These are phyloP conservation scores for Tillandsia fasciculata DNA, from an alignment of 176 grass and related monocot genomes.

Conservation along the genomic window DNA sequence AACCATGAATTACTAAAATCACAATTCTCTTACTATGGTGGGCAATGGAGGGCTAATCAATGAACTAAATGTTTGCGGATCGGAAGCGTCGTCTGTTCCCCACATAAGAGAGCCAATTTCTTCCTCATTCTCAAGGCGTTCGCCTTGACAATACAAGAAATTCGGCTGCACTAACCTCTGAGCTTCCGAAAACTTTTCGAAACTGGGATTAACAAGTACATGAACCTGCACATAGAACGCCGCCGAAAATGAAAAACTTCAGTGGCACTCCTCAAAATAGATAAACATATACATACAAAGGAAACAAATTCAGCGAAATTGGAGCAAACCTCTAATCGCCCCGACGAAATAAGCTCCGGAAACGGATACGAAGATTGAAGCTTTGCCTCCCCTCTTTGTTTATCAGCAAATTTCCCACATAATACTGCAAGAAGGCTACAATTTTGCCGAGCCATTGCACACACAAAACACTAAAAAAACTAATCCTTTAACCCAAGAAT, in stretches of 20 bases:
- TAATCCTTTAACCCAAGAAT: slow-evolving; percentile 1
- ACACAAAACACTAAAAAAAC: neutral
- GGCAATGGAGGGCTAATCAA: slow-evolving; percentile 43
- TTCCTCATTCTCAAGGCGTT: slow-evolving; percentile 45
- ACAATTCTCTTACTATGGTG: slow-evolving; percentile 38
- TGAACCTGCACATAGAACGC: slow-evolving; percentile 34
- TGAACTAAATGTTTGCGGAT: slow-evolving; percentile 32
- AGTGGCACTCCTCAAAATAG: slow-evolving; percentile 6
- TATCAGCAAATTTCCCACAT: slow-evolving; percentile 30
- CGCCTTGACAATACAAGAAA: slow-evolving; percentile 53
- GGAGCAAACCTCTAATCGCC: slow-evolving; percentile 38
- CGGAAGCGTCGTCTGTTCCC: slow-evolving; percentile 38
- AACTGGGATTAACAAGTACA: slow-evolving; percentile 45
- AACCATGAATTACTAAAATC: neutral
- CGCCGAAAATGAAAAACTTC: neutral
- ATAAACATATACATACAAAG: neutral
- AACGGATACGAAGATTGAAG: slow-evolving; percentile 30
- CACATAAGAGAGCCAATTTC: slow-evolving; percentile 59
- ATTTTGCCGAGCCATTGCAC: slow-evolving; percentile 33
- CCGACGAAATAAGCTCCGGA: slow-evolving; percentile 37
- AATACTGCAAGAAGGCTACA: slow-evolving; percentile 39
- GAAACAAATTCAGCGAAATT: neutral
- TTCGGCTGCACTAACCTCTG: slow-evolving; percentile 36
- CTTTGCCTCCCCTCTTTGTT: slow-evolving; percentile 20
- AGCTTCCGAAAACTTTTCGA: slow-evolving; percentile 39